Percentiles rank a stretch among this genome's conserved stretches.
Evolutionary conservation across 495 filamentous ascomycete species (phyloP).

Genomic region (Diplogelasinospora grovesii): DNA sequence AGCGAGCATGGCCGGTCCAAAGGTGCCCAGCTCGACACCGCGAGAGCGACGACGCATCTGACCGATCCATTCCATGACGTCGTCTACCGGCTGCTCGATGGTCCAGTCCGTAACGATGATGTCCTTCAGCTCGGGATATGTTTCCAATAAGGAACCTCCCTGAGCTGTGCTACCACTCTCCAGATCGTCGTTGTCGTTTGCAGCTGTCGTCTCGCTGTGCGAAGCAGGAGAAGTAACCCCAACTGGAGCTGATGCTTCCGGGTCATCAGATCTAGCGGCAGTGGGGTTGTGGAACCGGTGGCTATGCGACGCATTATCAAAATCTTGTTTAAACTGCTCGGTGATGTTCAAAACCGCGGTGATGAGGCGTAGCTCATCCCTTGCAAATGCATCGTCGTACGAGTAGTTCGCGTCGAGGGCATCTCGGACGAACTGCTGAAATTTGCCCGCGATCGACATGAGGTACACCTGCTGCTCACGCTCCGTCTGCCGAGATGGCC

Average conservation of each 20-base stretch:
- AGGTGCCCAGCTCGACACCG: constrained; percentile 23
- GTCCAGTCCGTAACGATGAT: constrained; percentile 2
- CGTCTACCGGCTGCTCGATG: not conserved
- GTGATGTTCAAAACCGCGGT: constrained; percentile 35
- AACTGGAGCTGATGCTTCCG: too few relatives aligned
- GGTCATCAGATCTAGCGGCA: too few relatives aligned
- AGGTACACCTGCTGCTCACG: constrained; percentile 41
- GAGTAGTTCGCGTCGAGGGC: constrained; percentile 40
- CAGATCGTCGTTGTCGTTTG: too few relatives aligned
- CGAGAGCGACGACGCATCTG: constrained; percentile 15
- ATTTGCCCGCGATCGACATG: constrained; percentile 30
- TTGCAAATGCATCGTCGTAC: constrained; percentile 30
- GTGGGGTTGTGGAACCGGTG: too few relatives aligned
- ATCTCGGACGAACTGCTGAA: constrained; percentile 31
- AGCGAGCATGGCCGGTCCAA: constrained; percentile 29
- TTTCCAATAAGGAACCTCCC: too few relatives aligned
- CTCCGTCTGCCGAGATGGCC: constrained; percentile 32
- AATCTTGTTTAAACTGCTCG: constrained; percentile 11
- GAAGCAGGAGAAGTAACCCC: too few relatives aligned
- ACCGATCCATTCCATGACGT: constrained; percentile 15
- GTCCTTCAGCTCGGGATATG: constrained; percentile 13
- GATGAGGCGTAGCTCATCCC: constrained; percentile 29
- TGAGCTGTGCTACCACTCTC: too few relatives aligned
- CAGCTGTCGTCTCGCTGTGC: too few relatives aligned
- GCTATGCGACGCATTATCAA: constrained; percentile 2